Conservation (phyloP, 108 stramenopile genomes). For the Pseudonitzschia delicatissima region DNA sequence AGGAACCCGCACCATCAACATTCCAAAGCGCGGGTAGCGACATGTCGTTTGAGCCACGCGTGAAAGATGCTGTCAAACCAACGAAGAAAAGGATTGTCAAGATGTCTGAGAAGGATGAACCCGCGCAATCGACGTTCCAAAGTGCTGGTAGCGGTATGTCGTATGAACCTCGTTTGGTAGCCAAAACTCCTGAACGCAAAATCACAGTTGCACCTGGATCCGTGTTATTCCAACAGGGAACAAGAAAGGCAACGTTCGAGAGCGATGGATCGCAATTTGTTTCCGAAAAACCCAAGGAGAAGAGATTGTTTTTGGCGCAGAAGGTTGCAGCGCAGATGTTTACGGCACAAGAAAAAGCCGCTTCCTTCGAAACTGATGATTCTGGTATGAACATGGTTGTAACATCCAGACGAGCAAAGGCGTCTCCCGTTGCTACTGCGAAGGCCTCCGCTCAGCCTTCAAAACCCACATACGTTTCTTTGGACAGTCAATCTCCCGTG, state of each 20-base stretch:
- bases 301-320: neutral
- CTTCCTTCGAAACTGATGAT: neutral
- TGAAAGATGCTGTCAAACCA: neutral
- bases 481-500: neutral
- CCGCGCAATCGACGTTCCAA: neutral
- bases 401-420: neutral
- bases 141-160: neutral
- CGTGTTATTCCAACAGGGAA: neutral
- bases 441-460: neutral
- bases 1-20: neutral
- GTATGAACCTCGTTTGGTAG: neutral
- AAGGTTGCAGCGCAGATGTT: slow-evolving; percentile 1
- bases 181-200: neutral
- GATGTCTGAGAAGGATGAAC: neutral
- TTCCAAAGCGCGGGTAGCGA: neutral
- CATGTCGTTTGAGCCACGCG: neutral
- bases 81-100: neutral
- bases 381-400: slow-evolving; percentile 11
- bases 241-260: neutral
- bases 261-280: slow-evolving; percentile 13
- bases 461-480: neutral
- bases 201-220: neutral
- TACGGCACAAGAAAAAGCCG: neutral
- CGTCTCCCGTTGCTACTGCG: neutral
- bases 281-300: neutral